Conservation (phyloP, 768 basidiomycete genomes). For the Stropharia rugosoannulata region DNA sequence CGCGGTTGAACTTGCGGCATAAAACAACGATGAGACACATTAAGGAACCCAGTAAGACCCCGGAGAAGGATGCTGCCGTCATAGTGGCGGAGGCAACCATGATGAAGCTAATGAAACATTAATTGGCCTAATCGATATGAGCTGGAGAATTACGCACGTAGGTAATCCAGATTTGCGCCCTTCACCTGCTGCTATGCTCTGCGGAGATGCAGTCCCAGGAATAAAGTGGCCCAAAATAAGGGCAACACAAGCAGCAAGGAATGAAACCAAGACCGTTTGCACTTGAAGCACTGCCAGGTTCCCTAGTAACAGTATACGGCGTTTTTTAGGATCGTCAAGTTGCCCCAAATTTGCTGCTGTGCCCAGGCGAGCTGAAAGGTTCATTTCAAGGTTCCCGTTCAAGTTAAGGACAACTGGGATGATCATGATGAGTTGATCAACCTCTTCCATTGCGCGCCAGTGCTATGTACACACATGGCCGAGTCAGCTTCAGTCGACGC, state of each 20-base stretch:
- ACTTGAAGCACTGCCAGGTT: constrained; percentile 89
- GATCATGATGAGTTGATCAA: constrained; percentile 96
- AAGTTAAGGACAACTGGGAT: constrained; percentile 93
- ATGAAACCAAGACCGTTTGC: constrained; percentile 88
- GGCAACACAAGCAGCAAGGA: constrained; percentile 77
- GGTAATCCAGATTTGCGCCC: constrained; percentile 33
- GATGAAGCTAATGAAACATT: constrained; percentile 49
- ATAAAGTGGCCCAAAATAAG: constrained; percentile 70
- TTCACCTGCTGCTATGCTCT: constrained; percentile 14
- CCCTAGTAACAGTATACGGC: constrained; percentile 70
- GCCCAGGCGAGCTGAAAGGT: constrained; percentile 91
- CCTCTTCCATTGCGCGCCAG: constrained; percentile 86
- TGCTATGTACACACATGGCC: constrained; percentile 39
- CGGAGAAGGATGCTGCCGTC: constrained; percentile 77
- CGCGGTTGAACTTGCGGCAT: constrained; percentile 70
- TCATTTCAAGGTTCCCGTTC: constrained; percentile 99
- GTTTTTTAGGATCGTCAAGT: constrained; percentile 67
- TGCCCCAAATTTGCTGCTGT: constrained; percentile 94
- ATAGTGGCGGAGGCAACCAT: constrained; percentile 79
- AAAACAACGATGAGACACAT: constrained; percentile 85
- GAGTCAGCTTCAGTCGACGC: not conserved
- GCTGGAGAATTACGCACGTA: constrained; percentile 27
- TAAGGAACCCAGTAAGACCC: constrained; percentile 83
- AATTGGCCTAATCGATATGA: not conserved
- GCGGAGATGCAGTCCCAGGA: constrained; percentile 32